Conservation (phyloP, 495 filamentous ascomycete genomes). For the Penicillium argentinense region DNA sequence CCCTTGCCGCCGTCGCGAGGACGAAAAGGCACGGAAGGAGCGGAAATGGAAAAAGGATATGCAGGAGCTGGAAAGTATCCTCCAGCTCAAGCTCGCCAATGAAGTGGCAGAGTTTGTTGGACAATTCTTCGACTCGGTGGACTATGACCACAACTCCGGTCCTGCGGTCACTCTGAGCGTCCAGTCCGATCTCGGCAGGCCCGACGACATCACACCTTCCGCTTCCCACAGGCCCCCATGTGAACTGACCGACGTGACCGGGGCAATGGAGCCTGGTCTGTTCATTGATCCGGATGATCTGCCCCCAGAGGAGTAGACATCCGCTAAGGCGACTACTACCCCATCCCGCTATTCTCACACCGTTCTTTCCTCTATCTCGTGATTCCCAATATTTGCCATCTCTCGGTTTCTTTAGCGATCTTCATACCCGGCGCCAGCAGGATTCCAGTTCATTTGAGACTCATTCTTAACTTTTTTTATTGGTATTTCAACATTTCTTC, state of each 20-base stretch:
- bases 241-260: not conserved
- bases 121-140: conserved; percentile 41
- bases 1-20: conserved; percentile 42
- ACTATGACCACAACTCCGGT: conserved; percentile 12
- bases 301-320: conserved; percentile 12
- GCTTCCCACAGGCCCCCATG: not conserved
- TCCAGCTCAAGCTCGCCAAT: conserved; percentile 46
- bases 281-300: not conserved
- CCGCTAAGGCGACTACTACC: too few species aligned
- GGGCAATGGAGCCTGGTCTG: not conserved
- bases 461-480: conserved; percentile 1
- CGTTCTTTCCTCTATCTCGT: not conserved
- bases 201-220: not conserved
- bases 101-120: conserved; percentile 46
- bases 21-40: conserved; percentile 42
- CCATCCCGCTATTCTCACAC: too few species aligned
- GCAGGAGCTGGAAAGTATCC: conserved; percentile 41
- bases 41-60: conserved; percentile 48
- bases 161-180: conserved; percentile 1
- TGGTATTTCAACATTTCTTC: conserved; percentile 5
- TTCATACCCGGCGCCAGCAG: conserved; percentile 25
- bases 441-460: not conserved
- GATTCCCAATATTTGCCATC: not conserved
- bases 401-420: conserved; percentile 25
- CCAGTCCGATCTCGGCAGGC: not conserved